These are phyloP conservation scores for Gastrolobium bilobum DNA, from an alignment of 306 rosid species.

Conservation along the genomic window DNA sequence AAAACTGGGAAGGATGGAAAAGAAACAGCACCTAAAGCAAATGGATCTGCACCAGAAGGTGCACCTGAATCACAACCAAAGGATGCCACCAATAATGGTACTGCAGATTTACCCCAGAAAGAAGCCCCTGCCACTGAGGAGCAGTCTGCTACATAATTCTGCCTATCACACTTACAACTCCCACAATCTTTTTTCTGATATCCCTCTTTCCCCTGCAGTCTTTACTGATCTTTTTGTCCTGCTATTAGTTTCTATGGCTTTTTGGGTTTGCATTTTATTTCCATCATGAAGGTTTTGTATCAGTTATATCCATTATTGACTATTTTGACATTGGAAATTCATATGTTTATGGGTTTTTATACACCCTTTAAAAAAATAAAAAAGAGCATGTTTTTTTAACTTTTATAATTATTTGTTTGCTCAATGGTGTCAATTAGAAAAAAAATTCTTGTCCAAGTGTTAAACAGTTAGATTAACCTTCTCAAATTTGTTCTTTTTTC, in stretches of 20 bases:
- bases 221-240: conserved; percentile 40
- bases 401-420: conserved; percentile 20
- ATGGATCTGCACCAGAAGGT: conserved; percentile 60
- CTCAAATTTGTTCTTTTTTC: conserved; percentile 20
- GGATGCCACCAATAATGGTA: conserved; percentile 61
- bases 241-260: conserved; percentile 50
- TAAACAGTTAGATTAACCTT: not conserved
- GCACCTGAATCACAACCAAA: conserved; percentile 62
- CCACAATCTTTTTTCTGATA: conserved; percentile 31
- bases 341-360: conserved; percentile 43
- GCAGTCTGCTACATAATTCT: conserved; percentile 56
- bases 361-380: conserved; percentile 25
- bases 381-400: not conserved
- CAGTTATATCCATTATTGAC: conserved; percentile 50
- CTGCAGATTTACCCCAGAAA: conserved; percentile 60
- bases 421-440: not conserved
- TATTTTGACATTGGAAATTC: conserved; percentile 56
- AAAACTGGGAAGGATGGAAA: conserved; percentile 75
- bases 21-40: conserved; percentile 68
- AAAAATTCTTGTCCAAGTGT: not conserved
- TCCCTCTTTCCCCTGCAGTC: conserved; percentile 31
- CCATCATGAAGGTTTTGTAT: conserved; percentile 52
- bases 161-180: conserved; percentile 25
- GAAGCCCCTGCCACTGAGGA: conserved; percentile 64
- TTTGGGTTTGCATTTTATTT: conserved; percentile 43